These are phyloP conservation scores for Prunus padus DNA, from an alignment of 306 rosid genomes.

Conservation along the genomic window DNA sequence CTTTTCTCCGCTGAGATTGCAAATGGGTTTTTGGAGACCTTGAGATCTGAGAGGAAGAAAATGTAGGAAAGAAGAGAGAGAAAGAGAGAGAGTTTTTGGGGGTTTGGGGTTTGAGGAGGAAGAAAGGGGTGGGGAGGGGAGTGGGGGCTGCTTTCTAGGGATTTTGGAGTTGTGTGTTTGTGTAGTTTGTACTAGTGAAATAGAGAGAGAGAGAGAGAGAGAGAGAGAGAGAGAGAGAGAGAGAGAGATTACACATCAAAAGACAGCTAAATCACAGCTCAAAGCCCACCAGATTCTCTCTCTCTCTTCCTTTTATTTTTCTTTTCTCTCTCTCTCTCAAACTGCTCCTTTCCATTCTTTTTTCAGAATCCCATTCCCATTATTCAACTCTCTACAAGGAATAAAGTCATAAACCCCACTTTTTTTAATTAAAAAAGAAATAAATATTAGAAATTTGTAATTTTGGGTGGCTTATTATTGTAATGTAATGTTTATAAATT, in stretches of 20 bases:
- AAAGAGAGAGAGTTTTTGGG: neutral
- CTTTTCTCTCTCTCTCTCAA: conserved; percentile 7
- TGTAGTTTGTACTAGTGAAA: conserved; percentile 7
- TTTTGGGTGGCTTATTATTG: neutral
- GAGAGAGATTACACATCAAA: conserved; percentile 41
- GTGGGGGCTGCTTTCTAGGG: conserved; percentile 47
- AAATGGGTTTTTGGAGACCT: conserved; percentile 4
- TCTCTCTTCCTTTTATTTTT: neutral
- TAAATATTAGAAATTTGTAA: neutral
- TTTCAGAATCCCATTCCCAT: conserved; percentile 19
- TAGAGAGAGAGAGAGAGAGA: neutral
- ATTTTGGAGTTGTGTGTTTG: conserved; percentile 56
- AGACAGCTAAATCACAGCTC: conserved; percentile 97
- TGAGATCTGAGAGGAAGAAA: conserved; percentile 29
- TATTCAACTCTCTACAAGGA: conserved; percentile 24
- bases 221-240: conserved; percentile 29
- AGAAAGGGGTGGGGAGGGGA: conserved; percentile 6
- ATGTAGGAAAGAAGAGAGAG: neutral
- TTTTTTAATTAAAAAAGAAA: neutral
- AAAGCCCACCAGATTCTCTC: conserved; percentile 67
- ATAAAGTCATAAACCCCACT: conserved; percentile 19
- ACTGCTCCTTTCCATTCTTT: conserved; percentile 15
- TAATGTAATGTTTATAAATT: neutral
- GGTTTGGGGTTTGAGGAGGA: conserved; percentile 15
- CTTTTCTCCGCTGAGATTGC: conserved; percentile 7